Evolutionary conservation across 805 yeast species (phyloP), one percentile per base, ranked within the genome.

Genomic region (Metschnikowia baotianmanensis): DNA sequence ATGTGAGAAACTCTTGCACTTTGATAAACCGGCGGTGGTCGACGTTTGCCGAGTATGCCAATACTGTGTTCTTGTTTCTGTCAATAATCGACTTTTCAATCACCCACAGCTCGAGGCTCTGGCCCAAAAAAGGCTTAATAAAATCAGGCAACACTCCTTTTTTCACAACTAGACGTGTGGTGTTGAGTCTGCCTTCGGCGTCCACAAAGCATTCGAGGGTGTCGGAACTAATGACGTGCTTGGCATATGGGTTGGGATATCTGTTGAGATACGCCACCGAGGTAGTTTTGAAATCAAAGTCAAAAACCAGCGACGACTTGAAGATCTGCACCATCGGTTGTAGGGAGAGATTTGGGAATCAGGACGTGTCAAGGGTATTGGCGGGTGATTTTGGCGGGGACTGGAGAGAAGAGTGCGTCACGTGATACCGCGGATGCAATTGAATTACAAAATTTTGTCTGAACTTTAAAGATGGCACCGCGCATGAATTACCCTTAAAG

Each of bases 211-310:
- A 66, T 24, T 79, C 79, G 12, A 90, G 57, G 2, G 95, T 85
- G 59, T 90, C 98, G 20, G 80, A 80, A 6, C 95, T 83, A 25
- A 82, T 67, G 10, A 91, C 96, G 65, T 91, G 96, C 8, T 78
- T 68, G 13, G 96, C 82, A 58, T 74, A 89, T 2, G 98, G 98
- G 59, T 82, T 82, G 11, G 83, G 83, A 47, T 67, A 69, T 43
- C 72, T 46, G 50, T 68, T 69, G 63, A 86, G 82, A 58, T 83
- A 82, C 1, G 95, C 95, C 34, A 82, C 67, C 1, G 88, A 73
- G 3, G 86, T 87, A 0, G 91, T 83, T 36, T 72, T 71, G 54
- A 89, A 89, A 51, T 81, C 82, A 58, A 77, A 77, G 38, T 72
- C 65, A 57, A 72, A 85, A n/a, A 67, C 58, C 57, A 80, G 84